These are phyloP conservation scores for Corynespora cassiicola DNA, from an alignment of 2,329 filamentous ascomycete genomes.

Conservation along the genomic window DNA sequence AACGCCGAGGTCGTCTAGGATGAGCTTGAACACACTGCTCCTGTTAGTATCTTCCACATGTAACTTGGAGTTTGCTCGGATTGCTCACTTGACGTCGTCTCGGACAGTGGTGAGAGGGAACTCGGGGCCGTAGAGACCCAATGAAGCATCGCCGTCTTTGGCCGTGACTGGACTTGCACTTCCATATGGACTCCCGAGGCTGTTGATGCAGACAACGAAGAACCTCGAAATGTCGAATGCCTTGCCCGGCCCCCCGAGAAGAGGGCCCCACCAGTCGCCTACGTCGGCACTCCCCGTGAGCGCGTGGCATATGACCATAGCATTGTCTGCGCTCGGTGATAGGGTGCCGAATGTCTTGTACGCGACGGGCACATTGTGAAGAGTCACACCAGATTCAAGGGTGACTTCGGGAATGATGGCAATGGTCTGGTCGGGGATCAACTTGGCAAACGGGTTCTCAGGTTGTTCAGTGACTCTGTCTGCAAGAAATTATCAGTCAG, in stretches of 20 bases:
- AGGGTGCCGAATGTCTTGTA: conserved; percentile 69
- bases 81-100: conserved; percentile 87
- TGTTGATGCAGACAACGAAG: conserved; percentile 87
- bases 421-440: conserved; percentile 89
- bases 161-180: conserved; percentile 88
- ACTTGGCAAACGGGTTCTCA: conserved; percentile 86
- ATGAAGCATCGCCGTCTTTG: conserved; percentile 77
- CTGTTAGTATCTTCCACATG: conserved; percentile 14
- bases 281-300: conserved; percentile 86
- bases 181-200: conserved; percentile 83
- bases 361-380: conserved; percentile 75
- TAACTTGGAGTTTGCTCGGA: neutral
- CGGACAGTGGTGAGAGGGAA: conserved; percentile 95
- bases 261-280: conserved; percentile 85
- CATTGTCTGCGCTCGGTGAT: conserved; percentile 64
- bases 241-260: conserved; percentile 77
- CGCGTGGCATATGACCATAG: conserved; percentile 78
- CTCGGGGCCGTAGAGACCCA: conserved; percentile 88
- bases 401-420: conserved; percentile 88
- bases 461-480: conserved; percentile 65
- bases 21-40: conserved; percentile 74
- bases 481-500: no score
- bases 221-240: conserved; percentile 84
- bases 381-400: conserved; percentile 86
- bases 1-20: conserved; percentile 82